phyloP scores from a whole-genome alignment of 2,329 filamentous ascomycete genomes.

The Clarireedia homoeocarpa region DNA sequence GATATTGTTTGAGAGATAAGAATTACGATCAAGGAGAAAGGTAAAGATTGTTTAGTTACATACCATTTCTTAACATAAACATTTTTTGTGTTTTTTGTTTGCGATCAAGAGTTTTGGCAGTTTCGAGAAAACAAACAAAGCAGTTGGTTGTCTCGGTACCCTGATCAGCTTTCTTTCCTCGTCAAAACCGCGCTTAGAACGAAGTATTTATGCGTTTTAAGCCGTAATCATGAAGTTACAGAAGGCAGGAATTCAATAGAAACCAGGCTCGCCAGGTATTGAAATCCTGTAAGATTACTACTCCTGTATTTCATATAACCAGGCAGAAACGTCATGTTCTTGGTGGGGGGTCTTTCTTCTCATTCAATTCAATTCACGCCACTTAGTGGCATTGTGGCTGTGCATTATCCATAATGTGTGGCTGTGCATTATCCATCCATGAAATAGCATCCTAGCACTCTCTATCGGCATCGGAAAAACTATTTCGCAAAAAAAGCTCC shows the following conservation, averaged over 20 bases:
- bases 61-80: constrained; percentile 40
- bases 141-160: background rate
- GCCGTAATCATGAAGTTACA: too few species aligned
- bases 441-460: too few species aligned
- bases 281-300: too few species aligned
- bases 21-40: constrained; percentile 1
- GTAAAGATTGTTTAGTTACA: constrained; percentile 15
- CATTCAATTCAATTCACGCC: background rate
- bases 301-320: background rate
- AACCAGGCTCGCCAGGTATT: too few species aligned
- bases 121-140: background rate
- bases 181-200: background rate
- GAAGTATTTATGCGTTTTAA: background rate
- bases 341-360: background rate
- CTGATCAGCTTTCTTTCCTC: background rate
- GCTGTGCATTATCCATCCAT: background rate
- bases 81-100: constrained; percentile 22
- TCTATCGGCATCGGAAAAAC: constrained; percentile 4
- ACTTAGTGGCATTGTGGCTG: constrained; percentile 1
- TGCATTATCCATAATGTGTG: too few species aligned
- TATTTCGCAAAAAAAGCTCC: background rate
- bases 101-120: background rate
- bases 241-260: too few species aligned
- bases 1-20: background rate
- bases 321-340: constrained; percentile 6